Percentiles rank a stretch among this genome's conserved stretches.
These are phyloP conservation scores for Paradendryphiella salina DNA, from an alignment of 2,329 filamentous ascomycete species.

Conservation along the genomic window DNA sequence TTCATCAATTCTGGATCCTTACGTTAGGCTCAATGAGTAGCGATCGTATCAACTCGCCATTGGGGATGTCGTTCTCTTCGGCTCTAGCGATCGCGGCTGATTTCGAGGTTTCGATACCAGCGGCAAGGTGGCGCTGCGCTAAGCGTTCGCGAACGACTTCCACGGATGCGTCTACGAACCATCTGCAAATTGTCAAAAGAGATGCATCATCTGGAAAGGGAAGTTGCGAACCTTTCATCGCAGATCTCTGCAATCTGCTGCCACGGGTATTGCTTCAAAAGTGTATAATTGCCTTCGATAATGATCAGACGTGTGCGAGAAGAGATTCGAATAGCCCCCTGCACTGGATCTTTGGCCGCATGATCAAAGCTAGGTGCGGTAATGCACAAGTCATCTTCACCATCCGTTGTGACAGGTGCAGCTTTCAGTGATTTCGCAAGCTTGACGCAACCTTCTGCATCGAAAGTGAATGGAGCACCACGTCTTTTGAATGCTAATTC, in stretches of 20 bases:
- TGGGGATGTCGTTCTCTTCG: constrained; percentile 33
- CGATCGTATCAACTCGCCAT: constrained; percentile 29
- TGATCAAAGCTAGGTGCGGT: constrained; percentile 34
- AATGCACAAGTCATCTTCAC: constrained; percentile 21
- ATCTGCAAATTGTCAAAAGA: constrained; percentile 17
- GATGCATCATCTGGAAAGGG: not conserved
- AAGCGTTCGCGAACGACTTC: constrained; percentile 23
- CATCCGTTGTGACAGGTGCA: constrained; percentile 20
- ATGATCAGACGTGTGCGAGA: constrained; percentile 28
- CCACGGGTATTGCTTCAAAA: constrained; percentile 30
- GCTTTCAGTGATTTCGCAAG: constrained; percentile 22
- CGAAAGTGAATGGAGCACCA: constrained; percentile 35
- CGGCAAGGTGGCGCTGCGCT: constrained; percentile 28
- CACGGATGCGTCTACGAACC: constrained; percentile 31
- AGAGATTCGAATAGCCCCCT: constrained; percentile 24
- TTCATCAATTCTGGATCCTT: constrained; percentile 21
- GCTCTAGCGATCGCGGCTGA: constrained; percentile 26
- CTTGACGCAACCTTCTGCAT: constrained; percentile 24
- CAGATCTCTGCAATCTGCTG: constrained; percentile 19
- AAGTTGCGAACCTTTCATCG: constrained; percentile 22
- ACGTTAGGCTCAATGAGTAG: constrained; percentile 26
- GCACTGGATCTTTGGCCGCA: constrained; percentile 28
- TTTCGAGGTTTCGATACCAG: constrained; percentile 28
- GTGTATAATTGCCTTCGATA: constrained; percentile 34
- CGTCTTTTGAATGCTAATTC: constrained; percentile 28